Base-by-base conservation (phyloP, 768 basidiomycete genomes). In the Tricholomella constricta region DNA sequence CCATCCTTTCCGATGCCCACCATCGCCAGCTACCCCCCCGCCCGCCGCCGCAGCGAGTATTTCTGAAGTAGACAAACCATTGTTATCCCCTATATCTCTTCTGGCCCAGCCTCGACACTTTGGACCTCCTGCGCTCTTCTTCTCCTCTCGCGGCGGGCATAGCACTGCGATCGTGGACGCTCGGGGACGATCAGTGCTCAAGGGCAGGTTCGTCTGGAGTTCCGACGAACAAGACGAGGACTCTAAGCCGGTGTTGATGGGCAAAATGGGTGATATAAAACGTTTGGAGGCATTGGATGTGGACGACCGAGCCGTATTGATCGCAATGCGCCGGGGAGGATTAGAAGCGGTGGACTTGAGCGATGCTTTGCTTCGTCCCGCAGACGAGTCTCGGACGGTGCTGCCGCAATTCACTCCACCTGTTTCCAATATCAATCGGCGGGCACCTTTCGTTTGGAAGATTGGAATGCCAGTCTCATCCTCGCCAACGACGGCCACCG, bases 131-230 rank as follows among this genome's bases (percentile, higher is more conserved):
- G 88, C 91, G 1, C 68, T 94, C 15, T 94, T 94, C 71, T 94
- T 81, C 67, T 91, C 91, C 9, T 88, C 90, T 9, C 85, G 91
- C n/a, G 91, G 91, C 19, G 91, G 91, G 1, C 90, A 92, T 62
- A 94, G 91, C 61, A 94, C 91, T 0, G 78, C 88, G 4, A 90
- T 94, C 47, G 91, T 94, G 15, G 91, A 94, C 64, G 82, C 86
- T n/a, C 82, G 90, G 17, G 91, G 91, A 36, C 74, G 89, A 48
- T 89, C 91, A 11, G 91, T 94, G 9, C 78, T 94, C 10, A 89
- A 92, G 58, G 86, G 86, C 31, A 82, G 85, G 46, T 85, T 94
- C 57, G 15, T 88, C 52, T 94, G 91, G 91, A 92, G 85, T 52
- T 65, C 75, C 1, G 89, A 91, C 44, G 83, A 83, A 11, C 71